Percentiles rank a stretch among this genome's conserved stretches.
Conservation (phyloP, 139 green algal genomes). For the Chara braunii region DNA sequence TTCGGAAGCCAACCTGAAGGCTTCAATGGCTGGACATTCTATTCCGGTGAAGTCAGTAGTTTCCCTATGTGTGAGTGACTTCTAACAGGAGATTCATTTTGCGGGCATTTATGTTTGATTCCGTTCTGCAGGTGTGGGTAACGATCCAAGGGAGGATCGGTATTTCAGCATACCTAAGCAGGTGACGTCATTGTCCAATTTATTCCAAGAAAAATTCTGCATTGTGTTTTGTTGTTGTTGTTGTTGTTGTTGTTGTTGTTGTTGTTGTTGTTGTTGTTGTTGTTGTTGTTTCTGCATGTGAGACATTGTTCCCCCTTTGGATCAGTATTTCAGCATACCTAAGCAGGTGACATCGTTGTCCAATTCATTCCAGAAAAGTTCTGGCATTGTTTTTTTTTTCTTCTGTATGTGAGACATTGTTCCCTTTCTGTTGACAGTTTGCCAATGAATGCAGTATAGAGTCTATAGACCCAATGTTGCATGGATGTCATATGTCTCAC, state of each 20-base stretch:
- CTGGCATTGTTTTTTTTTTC: neutral
- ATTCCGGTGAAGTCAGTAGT: too few species aligned
- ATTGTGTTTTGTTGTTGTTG: neutral
- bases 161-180: slow-evolving; percentile 46
- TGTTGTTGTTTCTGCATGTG: slow-evolving; percentile 4
- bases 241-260: neutral
- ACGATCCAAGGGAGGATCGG: slow-evolving; percentile 39
- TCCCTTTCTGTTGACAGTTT: neutral
- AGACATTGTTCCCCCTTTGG: neutral
- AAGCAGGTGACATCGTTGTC: slow-evolving; percentile 14
- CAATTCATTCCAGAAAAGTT: neutral
- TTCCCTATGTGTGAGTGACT: too few species aligned
- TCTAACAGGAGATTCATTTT: too few species aligned
- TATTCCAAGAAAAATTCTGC: neutral
- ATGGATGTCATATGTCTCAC: neutral
- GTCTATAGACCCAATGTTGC: neutral
- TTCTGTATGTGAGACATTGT: neutral
- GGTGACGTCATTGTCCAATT: slow-evolving; percentile 2
- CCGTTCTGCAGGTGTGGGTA: slow-evolving; percentile 31
- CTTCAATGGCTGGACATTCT: too few species aligned
- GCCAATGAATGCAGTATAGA: neutral
- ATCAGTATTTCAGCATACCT: slow-evolving; percentile 10
- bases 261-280: neutral
- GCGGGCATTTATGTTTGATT: too few species aligned
- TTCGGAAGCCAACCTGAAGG: too few species aligned